Percentiles rank a stretch among this genome's conserved stretches.
Conservation (phyloP, 1,139 yeast species). For the Kurtzmaniella natalensis region DNA sequence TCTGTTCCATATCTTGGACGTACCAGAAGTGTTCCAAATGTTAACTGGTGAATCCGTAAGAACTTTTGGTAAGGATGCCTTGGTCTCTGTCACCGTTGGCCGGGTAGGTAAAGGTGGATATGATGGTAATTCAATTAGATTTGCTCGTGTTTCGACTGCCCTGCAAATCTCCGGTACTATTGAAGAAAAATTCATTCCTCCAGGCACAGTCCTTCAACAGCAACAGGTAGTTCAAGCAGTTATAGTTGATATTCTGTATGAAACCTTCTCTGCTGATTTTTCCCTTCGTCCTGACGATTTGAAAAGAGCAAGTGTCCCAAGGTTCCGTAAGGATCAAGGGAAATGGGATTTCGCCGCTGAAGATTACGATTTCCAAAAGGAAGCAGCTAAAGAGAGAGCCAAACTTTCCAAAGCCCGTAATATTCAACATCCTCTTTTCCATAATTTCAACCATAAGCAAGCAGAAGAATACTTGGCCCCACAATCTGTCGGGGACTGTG, state of each 20-base stretch:
- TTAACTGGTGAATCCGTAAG: conserved; percentile 82
- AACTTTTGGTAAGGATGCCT: conserved; percentile 63
- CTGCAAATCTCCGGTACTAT: conserved; percentile 75
- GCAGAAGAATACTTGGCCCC: conserved; percentile 94
- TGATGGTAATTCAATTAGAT: conserved; percentile 33
- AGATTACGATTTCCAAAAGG: conserved; percentile 55
- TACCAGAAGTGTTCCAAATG: conserved; percentile 76
- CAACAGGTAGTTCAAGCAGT: conserved; percentile 90
- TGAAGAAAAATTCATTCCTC: conserved; percentile 62
- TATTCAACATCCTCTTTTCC: conserved; percentile 89
- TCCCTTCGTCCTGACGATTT: conserved; percentile 68
- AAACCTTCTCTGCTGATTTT: conserved; percentile 67
- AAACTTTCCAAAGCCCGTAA: conserved; percentile 58
- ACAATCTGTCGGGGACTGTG: conserved; percentile 84
- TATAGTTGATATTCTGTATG: conserved; percentile 65
- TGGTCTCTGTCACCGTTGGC: conserved; percentile 72
- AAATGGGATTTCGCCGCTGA: conserved; percentile 88
- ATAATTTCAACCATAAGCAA: conserved; percentile 75
- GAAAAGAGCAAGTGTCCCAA: conserved; percentile 49
- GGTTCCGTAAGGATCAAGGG: conserved; percentile 51
- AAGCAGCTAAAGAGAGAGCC: conserved; percentile 55
- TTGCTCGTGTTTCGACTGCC: conserved; percentile 60
- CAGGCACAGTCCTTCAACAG: conserved; percentile 41
- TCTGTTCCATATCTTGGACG: conserved; percentile 62
- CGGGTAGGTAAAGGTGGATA: conserved; percentile 46